phyloP scores from a whole-genome alignment of 2,329 filamentous ascomycete genomes.

The Penicillium sp. region DNA sequence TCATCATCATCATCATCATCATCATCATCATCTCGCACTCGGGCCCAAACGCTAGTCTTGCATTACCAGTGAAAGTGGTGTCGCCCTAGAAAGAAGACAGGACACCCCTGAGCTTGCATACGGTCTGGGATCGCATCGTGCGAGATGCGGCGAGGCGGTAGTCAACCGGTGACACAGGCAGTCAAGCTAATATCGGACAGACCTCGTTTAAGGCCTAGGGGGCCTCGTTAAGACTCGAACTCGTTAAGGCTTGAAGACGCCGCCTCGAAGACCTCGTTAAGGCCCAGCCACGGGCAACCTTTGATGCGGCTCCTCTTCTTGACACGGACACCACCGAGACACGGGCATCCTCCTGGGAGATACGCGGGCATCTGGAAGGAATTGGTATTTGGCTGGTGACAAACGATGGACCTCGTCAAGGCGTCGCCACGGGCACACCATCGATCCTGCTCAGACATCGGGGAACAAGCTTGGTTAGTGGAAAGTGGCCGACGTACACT shows the following conservation, averaged over 20 bases:
- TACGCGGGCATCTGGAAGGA: conserved; percentile 2
- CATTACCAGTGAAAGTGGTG: conserved; percentile 12
- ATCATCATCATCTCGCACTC: no score
- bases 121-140: conserved; percentile 11
- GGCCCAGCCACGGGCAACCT: conserved; percentile 8
- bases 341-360: conserved; percentile 10
- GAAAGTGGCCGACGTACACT: no score
- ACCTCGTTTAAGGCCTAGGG: conserved; percentile 12
- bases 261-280: conserved; percentile 10
- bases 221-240: conserved; percentile 8
- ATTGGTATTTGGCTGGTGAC: conserved; percentile 3
- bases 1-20: no score
- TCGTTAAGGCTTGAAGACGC: conserved; percentile 7
- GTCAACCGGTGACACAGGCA: conserved; percentile 8
- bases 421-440: conserved; percentile 2
- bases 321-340: conserved; percentile 12
- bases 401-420: conserved; percentile 4
- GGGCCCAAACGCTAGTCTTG: conserved; percentile 12
- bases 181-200: conserved; percentile 8
- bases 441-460: conserved; percentile 2
- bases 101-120: conserved; percentile 14
- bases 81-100: conserved; percentile 12
- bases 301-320: background rate
- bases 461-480: conserved; percentile 12
- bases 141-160: conserved; percentile 9